Evolutionary conservation across 345 rosid genomes (phyloP).

Genomic region (Eucalyptus cloeziana): DNA sequence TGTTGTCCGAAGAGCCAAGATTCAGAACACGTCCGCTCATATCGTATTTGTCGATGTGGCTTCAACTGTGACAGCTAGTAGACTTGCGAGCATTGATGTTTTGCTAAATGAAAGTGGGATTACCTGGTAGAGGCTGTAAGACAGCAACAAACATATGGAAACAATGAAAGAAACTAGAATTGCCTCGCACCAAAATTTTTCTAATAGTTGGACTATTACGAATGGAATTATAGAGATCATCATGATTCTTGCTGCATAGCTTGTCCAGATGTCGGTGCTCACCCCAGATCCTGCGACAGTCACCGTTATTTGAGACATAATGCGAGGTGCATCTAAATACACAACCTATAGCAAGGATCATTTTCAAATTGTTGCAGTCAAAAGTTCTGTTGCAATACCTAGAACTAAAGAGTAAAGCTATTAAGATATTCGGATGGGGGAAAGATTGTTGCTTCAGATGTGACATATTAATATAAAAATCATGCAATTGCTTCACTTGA

Average conservation of each 20-base stretch:
- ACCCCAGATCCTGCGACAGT: neutral
- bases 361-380: neutral
- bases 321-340: neutral
- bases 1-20: neutral
- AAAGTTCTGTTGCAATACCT: neutral
- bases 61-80: neutral
- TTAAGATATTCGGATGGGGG: neutral
- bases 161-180: constrained; percentile 10
- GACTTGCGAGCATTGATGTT: neutral
- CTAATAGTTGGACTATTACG: constrained; percentile 11
- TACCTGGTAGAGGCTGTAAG: constrained; percentile 27
- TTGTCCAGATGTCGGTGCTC: constrained; percentile 25
- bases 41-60: neutral
- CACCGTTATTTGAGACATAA: neutral
- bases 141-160: constrained; percentile 10
- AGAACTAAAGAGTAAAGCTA: neutral
- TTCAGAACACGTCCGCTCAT: neutral
- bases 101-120: neutral
- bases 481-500: neutral
- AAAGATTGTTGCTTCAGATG: neutral
- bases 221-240: constrained; percentile 19
- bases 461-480: neutral
- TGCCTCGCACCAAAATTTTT: constrained; percentile 11
- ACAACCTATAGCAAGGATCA: neutral
- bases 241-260: constrained; percentile 29